Percentiles rank a stretch among this genome's conserved stretches.
These are phyloP conservation scores for Vigna reflexopilosa DNA, from an alignment of 306 rosid genomes.

Conservation along the genomic window DNA sequence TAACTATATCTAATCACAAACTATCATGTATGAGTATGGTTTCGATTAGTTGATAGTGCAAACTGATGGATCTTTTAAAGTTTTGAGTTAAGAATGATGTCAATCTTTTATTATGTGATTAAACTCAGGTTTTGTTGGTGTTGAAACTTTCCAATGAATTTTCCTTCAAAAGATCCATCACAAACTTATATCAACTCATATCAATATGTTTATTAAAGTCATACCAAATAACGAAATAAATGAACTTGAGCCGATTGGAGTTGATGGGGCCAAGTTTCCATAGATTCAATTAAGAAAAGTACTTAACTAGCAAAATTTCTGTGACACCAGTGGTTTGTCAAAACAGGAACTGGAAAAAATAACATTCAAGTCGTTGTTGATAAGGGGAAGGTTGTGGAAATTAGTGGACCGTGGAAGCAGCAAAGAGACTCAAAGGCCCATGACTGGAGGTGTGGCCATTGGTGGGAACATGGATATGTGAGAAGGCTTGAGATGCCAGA, in stretches of 20 bases:
- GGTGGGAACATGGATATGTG: conserved; percentile 97
- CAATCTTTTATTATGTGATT: too few species aligned
- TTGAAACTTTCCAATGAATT: too few species aligned
- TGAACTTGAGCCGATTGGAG: conserved; percentile 21
- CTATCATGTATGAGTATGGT: background rate
- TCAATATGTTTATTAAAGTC: too few species aligned
- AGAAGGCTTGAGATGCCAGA: conserved; percentile 93
- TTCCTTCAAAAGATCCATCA: too few species aligned
- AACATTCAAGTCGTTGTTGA: conserved; percentile 69
- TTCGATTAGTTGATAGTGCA: background rate
- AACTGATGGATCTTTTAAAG: background rate
- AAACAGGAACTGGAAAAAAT: conserved; percentile 76
- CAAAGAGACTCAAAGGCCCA: conserved; percentile 60
- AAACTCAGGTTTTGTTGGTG: too few species aligned
- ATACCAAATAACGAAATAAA: conserved; percentile 19
- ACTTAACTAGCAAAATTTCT: conserved; percentile 42
- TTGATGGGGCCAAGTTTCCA: conserved; percentile 45
- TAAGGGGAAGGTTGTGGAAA: conserved; percentile 79
- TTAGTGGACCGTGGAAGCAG: conserved; percentile 85
- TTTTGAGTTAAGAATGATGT: too few species aligned
- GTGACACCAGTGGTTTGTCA: conserved; percentile 52
- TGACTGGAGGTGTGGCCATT: conserved; percentile 85
- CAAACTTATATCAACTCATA: too few species aligned
- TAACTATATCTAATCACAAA: background rate
- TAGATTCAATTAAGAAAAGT: conserved; percentile 38